These are phyloP conservation scores for Chaetoscypha palmicola DNA, from an alignment of 2,329 filamentous ascomycete species.

Conservation along the genomic window DNA sequence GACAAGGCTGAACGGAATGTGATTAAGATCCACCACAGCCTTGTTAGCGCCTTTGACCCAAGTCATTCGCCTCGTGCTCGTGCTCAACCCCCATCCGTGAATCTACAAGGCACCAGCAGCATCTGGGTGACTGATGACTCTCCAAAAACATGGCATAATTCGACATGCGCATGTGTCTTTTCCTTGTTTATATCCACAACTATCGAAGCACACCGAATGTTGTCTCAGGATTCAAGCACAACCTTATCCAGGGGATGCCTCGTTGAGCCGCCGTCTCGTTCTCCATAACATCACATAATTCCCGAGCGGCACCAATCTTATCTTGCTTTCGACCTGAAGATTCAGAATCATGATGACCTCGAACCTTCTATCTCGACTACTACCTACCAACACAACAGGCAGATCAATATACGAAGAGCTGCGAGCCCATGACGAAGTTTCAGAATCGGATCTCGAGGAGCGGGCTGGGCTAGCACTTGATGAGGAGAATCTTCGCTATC, in stretches of 20 bases:
- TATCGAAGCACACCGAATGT: too few species aligned
- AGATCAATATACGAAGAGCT: conserved; percentile 33
- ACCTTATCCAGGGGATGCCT: too few species aligned
- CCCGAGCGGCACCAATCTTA: too few species aligned
- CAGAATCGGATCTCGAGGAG: conserved; percentile 30
- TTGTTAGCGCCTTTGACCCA: neutral
- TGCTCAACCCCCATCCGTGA: conserved; percentile 10
- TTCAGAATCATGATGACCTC: conserved; percentile 31
- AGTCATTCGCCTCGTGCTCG: conserved; percentile 17
- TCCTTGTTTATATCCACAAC: too few species aligned
- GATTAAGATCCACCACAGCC: neutral
- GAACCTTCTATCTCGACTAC: conserved; percentile 29
- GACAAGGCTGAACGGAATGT: conserved; percentile 15
- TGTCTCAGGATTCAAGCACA: too few species aligned
- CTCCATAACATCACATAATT: neutral
- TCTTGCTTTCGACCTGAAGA: too few species aligned
- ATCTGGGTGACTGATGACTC: conserved; percentile 15
- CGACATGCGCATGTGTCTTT: conserved; percentile 1
- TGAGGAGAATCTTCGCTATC: conserved; percentile 31
- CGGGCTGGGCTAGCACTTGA: conserved; percentile 29
- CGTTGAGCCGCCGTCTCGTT: too few species aligned
- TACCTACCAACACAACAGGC: conserved; percentile 26
- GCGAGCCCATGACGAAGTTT: conserved; percentile 27
- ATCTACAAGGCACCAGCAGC: conserved; percentile 10
- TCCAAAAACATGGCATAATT: conserved; percentile 19